Conservation (phyloP, 495 filamentous ascomycete genomes). For the Talaromyces trachyspermus region DNA sequence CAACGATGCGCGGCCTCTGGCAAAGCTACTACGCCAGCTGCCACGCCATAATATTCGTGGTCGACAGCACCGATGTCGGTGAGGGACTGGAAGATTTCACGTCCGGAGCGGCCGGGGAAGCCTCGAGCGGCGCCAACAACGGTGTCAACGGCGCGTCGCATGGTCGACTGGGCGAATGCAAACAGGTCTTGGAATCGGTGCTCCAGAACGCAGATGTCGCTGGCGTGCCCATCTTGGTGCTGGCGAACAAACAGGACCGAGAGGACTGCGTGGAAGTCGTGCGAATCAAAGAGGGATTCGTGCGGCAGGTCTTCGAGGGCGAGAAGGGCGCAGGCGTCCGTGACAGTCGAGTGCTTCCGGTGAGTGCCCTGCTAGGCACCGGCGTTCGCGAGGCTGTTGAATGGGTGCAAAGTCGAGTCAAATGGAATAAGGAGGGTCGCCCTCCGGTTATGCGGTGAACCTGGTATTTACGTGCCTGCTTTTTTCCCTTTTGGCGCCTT, state of each 20-base stretch:
- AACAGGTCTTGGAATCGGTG: conserved; percentile 78
- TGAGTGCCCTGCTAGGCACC: conserved; percentile 83
- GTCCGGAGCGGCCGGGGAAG: conserved; percentile 17
- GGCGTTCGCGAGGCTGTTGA: conserved; percentile 93
- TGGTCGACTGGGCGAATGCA: conserved; percentile 77
- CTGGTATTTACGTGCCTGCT: not conserved
- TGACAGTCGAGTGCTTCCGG: conserved; percentile 84
- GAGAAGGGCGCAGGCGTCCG: conserved; percentile 76
- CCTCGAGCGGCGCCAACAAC: conserved; percentile 1
- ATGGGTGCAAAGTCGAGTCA: conserved; percentile 83
- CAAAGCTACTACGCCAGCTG: conserved; percentile 89
- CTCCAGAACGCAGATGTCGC: conserved; percentile 77
- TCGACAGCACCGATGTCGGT: conserved; percentile 88
- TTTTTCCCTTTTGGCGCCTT: not conserved
- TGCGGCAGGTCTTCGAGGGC: conserved; percentile 89
- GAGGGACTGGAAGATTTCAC: conserved; percentile 53
- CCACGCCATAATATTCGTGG: conserved; percentile 95
- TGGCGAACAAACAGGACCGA: conserved; percentile 96
- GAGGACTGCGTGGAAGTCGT: conserved; percentile 98
- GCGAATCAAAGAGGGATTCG: conserved; percentile 90
- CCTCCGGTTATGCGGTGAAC: conserved; percentile 90
- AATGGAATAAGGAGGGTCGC: conserved; percentile 90
- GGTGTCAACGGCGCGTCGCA: conserved; percentile 21
- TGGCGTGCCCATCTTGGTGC: conserved; percentile 82
- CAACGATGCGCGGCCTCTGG: conserved; percentile 83